These are phyloP conservation scores for Thermochaetoides thermophila DNA, from an alignment of 495 filamentous ascomycete species.

Conservation along the genomic window DNA sequence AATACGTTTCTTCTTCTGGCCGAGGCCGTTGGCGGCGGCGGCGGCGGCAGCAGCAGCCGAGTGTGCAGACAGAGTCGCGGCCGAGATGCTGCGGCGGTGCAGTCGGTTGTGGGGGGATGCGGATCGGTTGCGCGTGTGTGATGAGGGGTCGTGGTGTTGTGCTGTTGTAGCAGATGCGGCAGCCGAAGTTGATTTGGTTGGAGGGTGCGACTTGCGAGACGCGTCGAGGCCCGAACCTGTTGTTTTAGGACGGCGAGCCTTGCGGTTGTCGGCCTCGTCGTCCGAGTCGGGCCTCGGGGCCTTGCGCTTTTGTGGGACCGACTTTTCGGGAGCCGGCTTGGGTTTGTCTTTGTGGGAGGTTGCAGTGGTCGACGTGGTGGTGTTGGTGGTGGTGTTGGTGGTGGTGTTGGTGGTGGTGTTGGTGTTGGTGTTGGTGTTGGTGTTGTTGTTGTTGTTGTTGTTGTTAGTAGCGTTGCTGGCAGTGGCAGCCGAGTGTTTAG, in stretches of 20 bases:
- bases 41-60: conserved; percentile 18
- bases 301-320: conserved; percentile 30
- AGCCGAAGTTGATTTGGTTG: too few relatives aligned
- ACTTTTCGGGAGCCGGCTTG: conserved; percentile 18
- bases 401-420: too few relatives aligned
- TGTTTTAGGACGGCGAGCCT: conserved; percentile 31
- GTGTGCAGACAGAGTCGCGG: conserved; percentile 37
- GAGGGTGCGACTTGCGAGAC: conserved; percentile 15
- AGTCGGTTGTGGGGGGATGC: conserved; percentile 44
- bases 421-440: too few relatives aligned
- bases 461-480: too few relatives aligned
- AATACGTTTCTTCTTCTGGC: conserved; percentile 40
- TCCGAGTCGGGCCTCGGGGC: conserved; percentile 32
- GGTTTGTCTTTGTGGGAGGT: background rate
- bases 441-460: conserved; percentile 20
- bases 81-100: conserved; percentile 51
- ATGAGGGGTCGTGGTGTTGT: conserved; percentile 23
- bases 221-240: conserved; percentile 29
- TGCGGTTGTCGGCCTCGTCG: conserved; percentile 32
- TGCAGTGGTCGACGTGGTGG: too few relatives aligned
- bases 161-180: too few relatives aligned
- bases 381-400: too few relatives aligned
- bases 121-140: conserved; percentile 39
- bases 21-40: conserved; percentile 39
- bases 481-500: conserved; percentile 19